Evolutionary conservation across 2,329 filamentous ascomycete genomes (phyloP), one percentile per base, ranked within the genome.

Genomic region (Trichoderma aggressivum): DNA sequence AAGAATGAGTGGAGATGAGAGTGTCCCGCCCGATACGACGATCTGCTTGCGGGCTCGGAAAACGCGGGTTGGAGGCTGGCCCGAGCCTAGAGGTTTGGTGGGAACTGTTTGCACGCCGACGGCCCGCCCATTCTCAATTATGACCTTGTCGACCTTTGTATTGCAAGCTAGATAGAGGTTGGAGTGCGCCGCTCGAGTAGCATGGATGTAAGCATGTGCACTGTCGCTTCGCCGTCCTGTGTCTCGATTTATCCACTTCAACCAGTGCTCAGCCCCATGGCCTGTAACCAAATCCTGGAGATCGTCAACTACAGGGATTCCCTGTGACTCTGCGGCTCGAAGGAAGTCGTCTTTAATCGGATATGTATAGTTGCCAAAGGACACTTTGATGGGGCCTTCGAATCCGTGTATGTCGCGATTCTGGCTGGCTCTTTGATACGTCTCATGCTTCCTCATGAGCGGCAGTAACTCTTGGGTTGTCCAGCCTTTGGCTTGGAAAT

Each of bases 21-120:
- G 81, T 0, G 86, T 82, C 11, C 86, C 87, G 28, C 82, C 81
- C 1, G 82, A 81, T 0, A 84, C 73, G 5, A 85, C 75, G 5
- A 91, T 87, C 24, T 89, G 79, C 78, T 87, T 89, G 7, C 82
- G 81, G 3, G 89, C 88, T 58, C 79, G 82, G 21, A 90, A 79
- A 14, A 68, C 26, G 56, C 65, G 70, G 72, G n/a, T 76, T 75
- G 18, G 75, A 74, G 79, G 77, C 70, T 28, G 70, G 56, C 72
- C 69, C 76, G 65, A 32, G 79, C 68, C 85, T 80, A 74, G 82
- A 83, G 3, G 80, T 79, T 16, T 81, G 79, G 73, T 84, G 87
- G 53, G 84, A 81, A 59, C 82, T 82, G 73, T 87, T 74, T 90
- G 87, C 8, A 91, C 84, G 0, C 87, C 89, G 3, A 80, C 79